A percentile compares a stretch with the other conserved stretches of the same genome.
Conservation (phyloP, 305 asterid genomes). For the Fraxinus dipetala region DNA sequence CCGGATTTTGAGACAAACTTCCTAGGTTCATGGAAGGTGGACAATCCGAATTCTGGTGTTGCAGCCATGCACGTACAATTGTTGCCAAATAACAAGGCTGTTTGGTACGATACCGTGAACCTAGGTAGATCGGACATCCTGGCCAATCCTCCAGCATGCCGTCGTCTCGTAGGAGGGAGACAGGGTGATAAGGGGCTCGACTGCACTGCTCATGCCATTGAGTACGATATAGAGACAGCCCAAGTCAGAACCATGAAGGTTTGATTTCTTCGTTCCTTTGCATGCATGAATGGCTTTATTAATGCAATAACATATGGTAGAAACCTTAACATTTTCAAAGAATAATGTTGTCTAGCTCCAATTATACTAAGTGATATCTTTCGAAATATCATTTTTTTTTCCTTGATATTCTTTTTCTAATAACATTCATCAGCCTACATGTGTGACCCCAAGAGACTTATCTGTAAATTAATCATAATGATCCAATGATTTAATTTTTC, state of each 20-base stretch:
- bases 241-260: constrained; percentile 59
- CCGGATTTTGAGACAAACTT: constrained; percentile 20
- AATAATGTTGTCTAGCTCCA: background rate
- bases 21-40: constrained; percentile 52
- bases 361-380: background rate
- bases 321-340: too few relatives aligned
- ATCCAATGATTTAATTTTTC: background rate
- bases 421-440: background rate
- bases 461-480: background rate
- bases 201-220: constrained; percentile 75
- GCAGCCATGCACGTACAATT: constrained; percentile 81
- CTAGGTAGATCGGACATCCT: constrained; percentile 64
- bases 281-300: background rate
- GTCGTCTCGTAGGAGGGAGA: constrained; percentile 37
- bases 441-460: background rate
- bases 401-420: background rate
- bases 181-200: constrained; percentile 34
- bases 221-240: constrained; percentile 57
- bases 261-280: background rate
- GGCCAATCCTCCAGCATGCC: constrained; percentile 43
- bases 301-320: background rate
- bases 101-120: constrained; percentile 72
- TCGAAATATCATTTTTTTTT: background rate
- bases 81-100: constrained; percentile 66
- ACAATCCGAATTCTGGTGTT: constrained; percentile 57